phyloP scores from a whole-genome alignment of 1,284 basidiomycete species.

The Phenoliferia sp. region DNA sequence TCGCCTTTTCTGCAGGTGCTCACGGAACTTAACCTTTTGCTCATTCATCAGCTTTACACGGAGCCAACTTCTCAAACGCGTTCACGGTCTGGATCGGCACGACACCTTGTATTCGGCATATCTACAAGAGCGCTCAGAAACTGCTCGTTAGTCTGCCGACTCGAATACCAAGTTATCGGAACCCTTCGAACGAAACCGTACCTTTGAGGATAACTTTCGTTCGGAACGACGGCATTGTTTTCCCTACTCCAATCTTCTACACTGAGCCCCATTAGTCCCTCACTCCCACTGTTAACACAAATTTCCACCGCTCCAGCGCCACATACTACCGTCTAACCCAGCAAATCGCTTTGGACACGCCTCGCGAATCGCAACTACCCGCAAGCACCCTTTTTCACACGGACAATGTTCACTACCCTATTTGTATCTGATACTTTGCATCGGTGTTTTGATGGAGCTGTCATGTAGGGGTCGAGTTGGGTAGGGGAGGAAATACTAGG shows the following conservation, averaged over 20 bases:
- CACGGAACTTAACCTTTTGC: constrained; percentile 56
- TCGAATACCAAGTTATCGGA: constrained; percentile 68
- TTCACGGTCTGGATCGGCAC: constrained; percentile 25
- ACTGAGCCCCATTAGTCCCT: too few relatives aligned
- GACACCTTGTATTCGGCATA: constrained; percentile 3
- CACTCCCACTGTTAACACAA: too few relatives aligned
- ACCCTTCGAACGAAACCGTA: constrained; percentile 49
- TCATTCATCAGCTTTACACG: constrained; percentile 70
- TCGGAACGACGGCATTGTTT: constrained; percentile 80
- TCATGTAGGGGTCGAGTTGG: too few relatives aligned
- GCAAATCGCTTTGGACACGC: too few relatives aligned
- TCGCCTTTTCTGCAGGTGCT: constrained; percentile 46
- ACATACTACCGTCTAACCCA: too few relatives aligned
- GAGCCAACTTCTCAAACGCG: constrained; percentile 72
- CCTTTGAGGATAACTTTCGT: constrained; percentile 77
- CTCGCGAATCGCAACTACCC: too few relatives aligned
- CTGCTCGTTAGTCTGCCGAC: constrained; percentile 19
- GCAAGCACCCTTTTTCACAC: too few relatives aligned
- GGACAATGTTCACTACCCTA: too few relatives aligned
- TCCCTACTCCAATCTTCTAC: constrained; percentile 81
- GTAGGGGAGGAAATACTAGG: too few relatives aligned
- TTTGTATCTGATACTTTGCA: too few relatives aligned
- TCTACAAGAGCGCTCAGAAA: constrained; percentile 3
- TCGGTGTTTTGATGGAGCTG: too few relatives aligned
- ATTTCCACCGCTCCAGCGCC: too few relatives aligned